These are phyloP conservation scores for Coemansia sp. DNA, from an alignment of 192 early-diverging fungal genomes.

Conservation along the genomic window DNA sequence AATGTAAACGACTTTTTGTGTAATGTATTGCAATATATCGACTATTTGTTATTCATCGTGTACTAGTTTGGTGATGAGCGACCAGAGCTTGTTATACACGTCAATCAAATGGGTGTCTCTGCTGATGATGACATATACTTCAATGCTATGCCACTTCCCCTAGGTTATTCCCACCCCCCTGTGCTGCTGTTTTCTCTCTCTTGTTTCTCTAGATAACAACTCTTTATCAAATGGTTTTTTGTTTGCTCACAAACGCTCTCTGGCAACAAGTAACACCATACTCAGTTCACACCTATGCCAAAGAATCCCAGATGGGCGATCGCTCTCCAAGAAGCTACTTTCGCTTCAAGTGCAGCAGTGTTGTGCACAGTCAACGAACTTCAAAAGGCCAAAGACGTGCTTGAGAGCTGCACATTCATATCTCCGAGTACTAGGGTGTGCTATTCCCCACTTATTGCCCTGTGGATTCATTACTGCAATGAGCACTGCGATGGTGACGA, in stretches of 20 bases:
- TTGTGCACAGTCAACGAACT: conserved; percentile 12
- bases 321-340: background rate
- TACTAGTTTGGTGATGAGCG: too few relatives aligned
- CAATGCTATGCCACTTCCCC: too few relatives aligned
- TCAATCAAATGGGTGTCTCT: too few relatives aligned
- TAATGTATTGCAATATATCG: background rate
- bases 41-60: background rate
- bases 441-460: conserved; percentile 48
- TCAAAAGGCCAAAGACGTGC: conserved; percentile 39
- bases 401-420: conserved; percentile 35
- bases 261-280: background rate
- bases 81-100: too few relatives aligned
- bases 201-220: background rate
- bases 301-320: too few relatives aligned
- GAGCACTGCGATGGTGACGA: conserved; percentile 33
- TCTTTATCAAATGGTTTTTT: background rate
- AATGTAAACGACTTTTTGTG: background rate
- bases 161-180: background rate
- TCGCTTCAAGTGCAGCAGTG: background rate
- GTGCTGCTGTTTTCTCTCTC: background rate
- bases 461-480: conserved; percentile 52
- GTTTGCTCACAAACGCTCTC: background rate
- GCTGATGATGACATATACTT: too few relatives aligned
- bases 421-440: conserved; percentile 42
- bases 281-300: too few relatives aligned